Evolutionary conservation across 2,329 filamentous ascomycete genomes (phyloP).

Genomic region (Colletotrichum filicis): DNA sequence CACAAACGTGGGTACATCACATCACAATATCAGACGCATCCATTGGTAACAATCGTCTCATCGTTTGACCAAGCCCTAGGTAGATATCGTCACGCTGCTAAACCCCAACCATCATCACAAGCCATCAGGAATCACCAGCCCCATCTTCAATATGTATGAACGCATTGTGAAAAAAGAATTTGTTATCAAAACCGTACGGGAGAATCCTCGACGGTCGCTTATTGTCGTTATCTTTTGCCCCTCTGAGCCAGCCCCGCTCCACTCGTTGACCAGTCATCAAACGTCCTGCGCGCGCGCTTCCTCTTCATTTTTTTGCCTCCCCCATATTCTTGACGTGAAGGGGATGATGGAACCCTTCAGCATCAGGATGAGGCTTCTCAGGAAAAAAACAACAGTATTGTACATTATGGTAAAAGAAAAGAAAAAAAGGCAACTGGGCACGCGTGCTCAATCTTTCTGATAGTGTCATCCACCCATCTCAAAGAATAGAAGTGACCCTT

Average conservation of each 20-base stretch:
- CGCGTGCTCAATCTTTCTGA: slow-evolving; percentile 6
- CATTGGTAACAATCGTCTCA: slow-evolving; percentile 28
- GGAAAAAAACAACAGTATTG: slow-evolving; percentile 8
- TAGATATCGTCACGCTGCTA: neutral
- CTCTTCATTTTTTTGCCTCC: neutral
- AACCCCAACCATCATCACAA: slow-evolving; percentile 1
- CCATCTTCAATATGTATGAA: neutral
- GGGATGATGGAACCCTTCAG: neutral
- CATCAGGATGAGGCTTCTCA: slow-evolving; percentile 9
- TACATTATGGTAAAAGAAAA: slow-evolving; percentile 7
- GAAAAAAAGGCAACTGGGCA: slow-evolving; percentile 8
- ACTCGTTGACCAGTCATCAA: slow-evolving; percentile 25
- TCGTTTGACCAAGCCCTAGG: slow-evolving; percentile 29
- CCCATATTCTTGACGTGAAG: neutral
- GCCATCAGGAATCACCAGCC: neutral
- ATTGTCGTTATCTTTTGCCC: neutral
- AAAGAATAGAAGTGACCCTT: slow-evolving; percentile 14
- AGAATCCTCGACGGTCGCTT: slow-evolving; percentile 3
- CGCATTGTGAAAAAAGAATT: neutral
- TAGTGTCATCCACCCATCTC: slow-evolving; percentile 19
- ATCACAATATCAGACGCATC: neutral
- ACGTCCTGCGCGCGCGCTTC: neutral
- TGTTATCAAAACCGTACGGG: neutral
- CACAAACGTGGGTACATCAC: neutral
- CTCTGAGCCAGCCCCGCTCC: slow-evolving; percentile 5